Percentiles rank a stretch among this genome's conserved stretches.
Evolutionary conservation across 139 green algal species (phyloP).

Genomic region (Coccomyxa sp.): DNA sequence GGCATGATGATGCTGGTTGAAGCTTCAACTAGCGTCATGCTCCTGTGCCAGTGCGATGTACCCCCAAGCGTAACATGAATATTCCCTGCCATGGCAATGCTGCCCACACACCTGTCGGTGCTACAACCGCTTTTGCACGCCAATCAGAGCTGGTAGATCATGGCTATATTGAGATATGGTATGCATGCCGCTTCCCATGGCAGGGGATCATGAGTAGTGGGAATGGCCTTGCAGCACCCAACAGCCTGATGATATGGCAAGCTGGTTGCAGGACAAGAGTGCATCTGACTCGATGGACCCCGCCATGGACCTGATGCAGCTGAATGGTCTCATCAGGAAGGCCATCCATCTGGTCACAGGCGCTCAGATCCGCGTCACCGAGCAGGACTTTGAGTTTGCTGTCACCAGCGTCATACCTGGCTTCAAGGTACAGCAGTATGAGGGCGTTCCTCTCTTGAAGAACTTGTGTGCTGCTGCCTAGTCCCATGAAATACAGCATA

Average conservation of each 20-base stretch:
- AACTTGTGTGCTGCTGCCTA: neutral
- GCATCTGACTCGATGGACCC: neutral
- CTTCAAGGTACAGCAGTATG: neutral
- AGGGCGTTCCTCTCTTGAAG: neutral
- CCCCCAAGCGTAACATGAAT: no score
- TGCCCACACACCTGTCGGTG: no score
- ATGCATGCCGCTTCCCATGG: no score
- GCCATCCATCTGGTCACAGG: neutral
- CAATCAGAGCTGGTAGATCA: no score
- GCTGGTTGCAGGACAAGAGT: neutral
- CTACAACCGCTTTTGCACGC: no score
- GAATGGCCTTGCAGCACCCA: no score
- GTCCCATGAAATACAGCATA: neutral
- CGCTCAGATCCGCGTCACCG: neutral
- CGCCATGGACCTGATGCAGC: conserved; percentile 1
- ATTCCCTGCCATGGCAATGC: no score
- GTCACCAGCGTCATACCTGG: neutral
- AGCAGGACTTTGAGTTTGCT: neutral
- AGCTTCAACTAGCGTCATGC: neutral
- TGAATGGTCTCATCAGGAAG: neutral
- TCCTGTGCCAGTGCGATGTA: no score
- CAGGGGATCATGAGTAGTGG: no score
- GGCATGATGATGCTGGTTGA: neutral
- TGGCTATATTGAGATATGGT: no score
- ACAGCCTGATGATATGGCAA: no score